Conservation (phyloP, 805 yeast species). For the Sungouiozyma intestinalis region DNA sequence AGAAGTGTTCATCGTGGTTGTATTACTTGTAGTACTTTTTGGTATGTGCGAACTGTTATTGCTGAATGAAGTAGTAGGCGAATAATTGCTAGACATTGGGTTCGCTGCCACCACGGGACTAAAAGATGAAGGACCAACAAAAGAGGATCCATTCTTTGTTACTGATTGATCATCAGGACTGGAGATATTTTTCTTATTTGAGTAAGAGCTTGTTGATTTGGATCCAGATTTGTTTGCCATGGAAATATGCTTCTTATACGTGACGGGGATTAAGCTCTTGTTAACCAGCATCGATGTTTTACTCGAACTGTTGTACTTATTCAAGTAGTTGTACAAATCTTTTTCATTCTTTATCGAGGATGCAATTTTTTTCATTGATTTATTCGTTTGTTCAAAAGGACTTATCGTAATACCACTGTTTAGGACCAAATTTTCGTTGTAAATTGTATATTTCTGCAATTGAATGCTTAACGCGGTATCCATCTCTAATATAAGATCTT, state of each 20-base stretch:
- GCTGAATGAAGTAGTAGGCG: not conserved
- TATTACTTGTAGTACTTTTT: not conserved
- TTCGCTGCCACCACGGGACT: not conserved
- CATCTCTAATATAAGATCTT: conserved; percentile 70
- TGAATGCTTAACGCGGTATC: conserved; percentile 87
- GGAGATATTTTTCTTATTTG: not conserved
- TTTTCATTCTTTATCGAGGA: conserved; percentile 71
- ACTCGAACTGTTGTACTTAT: conserved; percentile 33
- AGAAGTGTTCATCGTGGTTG: not conserved
- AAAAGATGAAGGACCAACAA: conserved; percentile 5
- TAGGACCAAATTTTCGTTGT: conserved; percentile 72
- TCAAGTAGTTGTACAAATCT: conserved; percentile 63
- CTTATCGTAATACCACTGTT: conserved; percentile 75
- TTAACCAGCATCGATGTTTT: conserved; percentile 29
- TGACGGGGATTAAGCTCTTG: conserved; percentile 50
- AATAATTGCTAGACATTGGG: not conserved
- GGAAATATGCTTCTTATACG: conserved; percentile 61
- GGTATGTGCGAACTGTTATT: not conserved
- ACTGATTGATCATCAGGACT: conserved; percentile 10
- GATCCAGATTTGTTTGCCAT: conserved; percentile 30
- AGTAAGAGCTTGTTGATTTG: conserved; percentile 13
- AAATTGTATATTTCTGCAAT: conserved; percentile 78
- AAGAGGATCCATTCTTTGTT: conserved; percentile 28
- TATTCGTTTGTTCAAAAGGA: conserved; percentile 46
- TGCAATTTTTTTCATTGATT: conserved; percentile 69